Conservation (phyloP, 2,329 filamentous ascomycete species). For the Penicillium sp. region DNA sequence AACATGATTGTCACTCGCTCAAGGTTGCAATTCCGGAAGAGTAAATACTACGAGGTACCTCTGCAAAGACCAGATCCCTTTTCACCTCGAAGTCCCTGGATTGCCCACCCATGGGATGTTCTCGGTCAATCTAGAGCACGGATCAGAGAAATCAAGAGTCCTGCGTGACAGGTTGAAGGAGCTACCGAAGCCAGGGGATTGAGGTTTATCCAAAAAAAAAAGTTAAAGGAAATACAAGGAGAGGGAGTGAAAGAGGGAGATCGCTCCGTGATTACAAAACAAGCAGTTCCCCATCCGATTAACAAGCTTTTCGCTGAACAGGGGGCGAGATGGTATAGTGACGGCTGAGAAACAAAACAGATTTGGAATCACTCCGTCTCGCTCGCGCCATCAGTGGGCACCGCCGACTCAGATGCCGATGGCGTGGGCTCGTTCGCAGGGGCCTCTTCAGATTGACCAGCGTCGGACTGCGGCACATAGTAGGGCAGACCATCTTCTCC, state of each 20-base stretch:
- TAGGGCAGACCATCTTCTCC: slow-evolving; percentile 68
- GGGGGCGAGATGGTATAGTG: background rate
- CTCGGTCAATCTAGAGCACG: too few relatives aligned
- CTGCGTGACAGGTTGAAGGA: too few relatives aligned
- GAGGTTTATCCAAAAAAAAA: too few relatives aligned
- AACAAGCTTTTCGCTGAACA: background rate
- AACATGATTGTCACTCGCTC: too few relatives aligned
- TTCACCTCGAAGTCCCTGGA: too few relatives aligned
- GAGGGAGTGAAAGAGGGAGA: background rate
- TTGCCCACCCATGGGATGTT: too few relatives aligned
- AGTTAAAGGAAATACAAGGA: background rate
- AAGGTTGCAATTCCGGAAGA: too few relatives aligned
- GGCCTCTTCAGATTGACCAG: slow-evolving; percentile 14
- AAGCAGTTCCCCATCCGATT: background rate
- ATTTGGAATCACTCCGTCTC: slow-evolving; percentile 4
- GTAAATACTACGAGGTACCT: too few relatives aligned
- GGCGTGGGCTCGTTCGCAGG: slow-evolving; percentile 15
- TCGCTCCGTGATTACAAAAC: slow-evolving; percentile 5
- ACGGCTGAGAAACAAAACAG: background rate
- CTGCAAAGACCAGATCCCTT: too few relatives aligned
- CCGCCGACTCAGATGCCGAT: slow-evolving; percentile 7
- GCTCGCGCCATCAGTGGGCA: slow-evolving; percentile 12
- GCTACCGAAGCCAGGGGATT: too few relatives aligned
- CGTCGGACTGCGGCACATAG: slow-evolving; percentile 29
- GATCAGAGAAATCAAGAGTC: too few relatives aligned